Evolutionary conservation across 257 asterid genomes (phyloP).

Genomic region (Fraxinus excelsior): DNA sequence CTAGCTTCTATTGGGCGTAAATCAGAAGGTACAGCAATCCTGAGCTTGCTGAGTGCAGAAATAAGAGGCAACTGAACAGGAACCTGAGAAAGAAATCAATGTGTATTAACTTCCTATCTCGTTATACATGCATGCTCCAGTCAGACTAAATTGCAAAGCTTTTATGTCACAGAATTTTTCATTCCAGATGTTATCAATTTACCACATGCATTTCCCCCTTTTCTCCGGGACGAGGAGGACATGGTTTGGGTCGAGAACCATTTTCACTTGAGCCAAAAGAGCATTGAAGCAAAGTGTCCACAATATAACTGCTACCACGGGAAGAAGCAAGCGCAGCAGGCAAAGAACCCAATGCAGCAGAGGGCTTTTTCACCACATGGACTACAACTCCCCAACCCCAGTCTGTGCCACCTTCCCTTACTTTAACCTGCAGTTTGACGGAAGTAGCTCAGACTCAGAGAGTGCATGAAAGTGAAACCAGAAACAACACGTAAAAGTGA

Average conservation of each 20-base stretch:
- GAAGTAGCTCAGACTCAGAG: constrained; percentile 18
- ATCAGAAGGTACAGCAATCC: constrained; percentile 85
- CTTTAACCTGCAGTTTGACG: constrained; percentile 64
- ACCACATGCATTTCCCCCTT: constrained; percentile 99
- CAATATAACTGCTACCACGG: constrained; percentile 80
- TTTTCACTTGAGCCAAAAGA: constrained; percentile 68
- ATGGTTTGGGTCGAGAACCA: constrained; percentile 86
- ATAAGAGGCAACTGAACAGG: constrained; percentile 93
- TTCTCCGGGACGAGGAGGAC: constrained; percentile 89
- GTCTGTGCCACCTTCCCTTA: constrained; percentile 94
- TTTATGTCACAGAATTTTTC: constrained; percentile 10
- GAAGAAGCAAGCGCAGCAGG: constrained; percentile 90
- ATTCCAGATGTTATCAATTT: constrained; percentile 26
- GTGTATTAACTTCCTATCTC: constrained; percentile 11
- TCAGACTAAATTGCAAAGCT: constrained; percentile 5
- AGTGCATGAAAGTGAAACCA: not conserved
- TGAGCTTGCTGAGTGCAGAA: constrained; percentile 84
- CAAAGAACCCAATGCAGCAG: constrained; percentile 71
- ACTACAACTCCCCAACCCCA: constrained; percentile 99
- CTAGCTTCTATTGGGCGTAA: constrained; percentile 90
- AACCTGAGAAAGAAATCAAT: constrained; percentile 53
- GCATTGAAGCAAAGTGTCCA: constrained; percentile 90
- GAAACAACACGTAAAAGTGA: not conserved
- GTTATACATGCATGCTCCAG: constrained; percentile 14
- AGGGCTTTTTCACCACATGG: constrained; percentile 81